Base-by-base conservation (phyloP, 106 monocot genomes). In the Dendrobium officinale region DNA sequence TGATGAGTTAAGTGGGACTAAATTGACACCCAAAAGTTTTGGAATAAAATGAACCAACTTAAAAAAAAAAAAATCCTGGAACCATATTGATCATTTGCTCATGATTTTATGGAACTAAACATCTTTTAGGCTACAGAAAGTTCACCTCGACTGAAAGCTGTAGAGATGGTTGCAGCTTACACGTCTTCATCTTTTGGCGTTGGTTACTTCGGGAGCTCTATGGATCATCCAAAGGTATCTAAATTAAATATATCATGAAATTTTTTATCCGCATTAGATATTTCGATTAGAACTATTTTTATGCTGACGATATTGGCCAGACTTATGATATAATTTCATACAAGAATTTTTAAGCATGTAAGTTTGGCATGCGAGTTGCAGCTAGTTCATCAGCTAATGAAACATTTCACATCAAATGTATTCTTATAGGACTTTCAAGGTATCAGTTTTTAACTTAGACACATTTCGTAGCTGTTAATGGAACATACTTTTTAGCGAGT, bases 161-260 rank as follows among this genome's bases (percentile, higher is more conserved):
- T 89, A 40, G 95, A 99, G 79, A 73, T 99, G 73, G 92, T 91
- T 82, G 98, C 95, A 42, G 95, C 95, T 40, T 93, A 89, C 83
- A 95, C 93, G 27, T 95, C 98, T 20, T 58, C 83, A 55, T 95
- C 98, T 49, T 93, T 99, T 82, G 95, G 91, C 6, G 81, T 95
- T 42, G 95, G 98, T 51, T 99, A 99, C 68, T 86, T 93, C 67
- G 92, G 91, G 41, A 92, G 81, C 84, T 88, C 83, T 47, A 95
- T 95, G 92, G 79, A 79, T 75, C 75, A 73, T 55, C 95, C 98
- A 19, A 93, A 95, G 92, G 98, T 98, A 88, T 66, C 17, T 40
- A 13, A 40, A 17, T 66, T 10, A 40, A 67, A 13, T 16, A 13
- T 75, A 43, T 51, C 9, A 61, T 22, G n/a, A 66, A 27, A 66